These are phyloP conservation scores for Nemania diffusa DNA, from an alignment of 2,329 filamentous ascomycete species.

Conservation along the genomic window DNA sequence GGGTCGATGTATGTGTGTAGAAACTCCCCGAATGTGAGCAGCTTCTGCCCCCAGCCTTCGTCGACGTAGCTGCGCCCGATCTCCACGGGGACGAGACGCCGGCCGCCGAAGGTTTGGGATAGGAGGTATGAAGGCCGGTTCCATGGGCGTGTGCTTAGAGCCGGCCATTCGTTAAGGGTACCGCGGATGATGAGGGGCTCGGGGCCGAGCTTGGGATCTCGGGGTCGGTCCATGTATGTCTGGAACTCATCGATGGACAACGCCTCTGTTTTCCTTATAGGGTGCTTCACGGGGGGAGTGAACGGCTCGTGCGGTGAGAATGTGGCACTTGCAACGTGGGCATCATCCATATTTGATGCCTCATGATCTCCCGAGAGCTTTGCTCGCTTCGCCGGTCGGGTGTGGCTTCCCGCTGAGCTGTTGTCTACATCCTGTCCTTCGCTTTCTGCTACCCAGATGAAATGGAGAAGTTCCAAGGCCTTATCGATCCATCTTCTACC, in stretches of 20 bases:
- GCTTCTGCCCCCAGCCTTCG: conserved; percentile 81
- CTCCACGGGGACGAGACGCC: conserved; percentile 86
- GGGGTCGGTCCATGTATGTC: conserved; percentile 62
- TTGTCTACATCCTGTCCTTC: neutral
- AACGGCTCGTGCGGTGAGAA: conserved; percentile 55
- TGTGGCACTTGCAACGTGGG: conserved; percentile 7
- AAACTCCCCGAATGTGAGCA: conserved; percentile 80
- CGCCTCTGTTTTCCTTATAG: conserved; percentile 55
- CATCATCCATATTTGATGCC: neutral
- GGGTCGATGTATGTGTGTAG: conserved; percentile 68
- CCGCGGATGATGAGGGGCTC: conserved; percentile 76
- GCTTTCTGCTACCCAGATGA: conserved; percentile 22
- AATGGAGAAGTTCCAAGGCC: conserved; percentile 57
- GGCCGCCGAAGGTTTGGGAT: conserved; percentile 76
- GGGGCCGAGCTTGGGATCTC: conserved; percentile 53
- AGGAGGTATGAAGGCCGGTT: conserved; percentile 77
- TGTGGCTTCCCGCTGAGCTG: neutral
- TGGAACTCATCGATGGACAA: conserved; percentile 71
- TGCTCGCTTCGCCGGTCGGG: conserved; percentile 37
- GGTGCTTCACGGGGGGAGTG: conserved; percentile 54
- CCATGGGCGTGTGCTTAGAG: conserved; percentile 76
- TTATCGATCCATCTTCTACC: conserved; percentile 63
- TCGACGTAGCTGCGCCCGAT: conserved; percentile 89
- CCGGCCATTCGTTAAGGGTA: conserved; percentile 78
- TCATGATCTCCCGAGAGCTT: conserved; percentile 21